Conservation (phyloP, 2,329 filamentous ascomycete species). For the Beauveria bassiana region DNA sequence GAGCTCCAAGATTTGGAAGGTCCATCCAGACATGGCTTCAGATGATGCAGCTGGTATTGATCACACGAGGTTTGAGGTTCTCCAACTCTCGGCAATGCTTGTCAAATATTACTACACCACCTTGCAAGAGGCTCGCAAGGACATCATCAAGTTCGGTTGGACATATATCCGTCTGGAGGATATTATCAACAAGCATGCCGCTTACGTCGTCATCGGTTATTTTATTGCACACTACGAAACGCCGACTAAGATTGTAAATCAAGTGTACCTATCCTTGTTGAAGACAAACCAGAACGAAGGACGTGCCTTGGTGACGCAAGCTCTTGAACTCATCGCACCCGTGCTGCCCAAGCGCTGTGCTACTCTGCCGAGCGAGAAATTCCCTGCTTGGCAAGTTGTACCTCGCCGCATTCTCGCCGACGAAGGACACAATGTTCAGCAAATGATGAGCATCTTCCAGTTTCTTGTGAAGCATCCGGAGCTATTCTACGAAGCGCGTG, state of each 20-base stretch:
- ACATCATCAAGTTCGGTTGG: conserved; percentile 99
- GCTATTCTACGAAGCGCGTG: conserved; percentile 88
- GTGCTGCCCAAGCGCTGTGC: conserved; percentile 80
- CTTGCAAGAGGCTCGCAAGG: conserved; percentile 86
- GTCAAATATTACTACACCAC: conserved; percentile 90
- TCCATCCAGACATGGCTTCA: conserved; percentile 70
- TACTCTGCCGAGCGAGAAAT: conserved; percentile 57
- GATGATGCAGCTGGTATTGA: conserved; percentile 87
- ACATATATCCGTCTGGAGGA: conserved; percentile 98
- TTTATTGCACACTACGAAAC: conserved; percentile 98
- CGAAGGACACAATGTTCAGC: conserved; percentile 89
- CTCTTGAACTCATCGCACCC: conserved; percentile 88
- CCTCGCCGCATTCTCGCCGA: conserved; percentile 87
- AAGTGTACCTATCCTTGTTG: conserved; percentile 87
- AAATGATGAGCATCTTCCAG: conserved; percentile 95
- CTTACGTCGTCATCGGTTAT: conserved; percentile 93
- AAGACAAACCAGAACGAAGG: conserved; percentile 95
- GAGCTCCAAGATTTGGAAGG: conserved; percentile 88
- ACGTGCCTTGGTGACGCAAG: conserved; percentile 83
- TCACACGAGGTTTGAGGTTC: conserved; percentile 89
- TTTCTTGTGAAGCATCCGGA: conserved; percentile 90
- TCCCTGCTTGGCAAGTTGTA: conserved; percentile 81
- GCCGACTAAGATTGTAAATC: conserved; percentile 87
- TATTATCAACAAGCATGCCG: conserved; percentile 97
- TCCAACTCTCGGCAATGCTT: conserved; percentile 89